phyloP scores from a whole-genome alignment of 2,329 filamentous ascomycete species.

The Hirsutella rhossiliensis region DNA sequence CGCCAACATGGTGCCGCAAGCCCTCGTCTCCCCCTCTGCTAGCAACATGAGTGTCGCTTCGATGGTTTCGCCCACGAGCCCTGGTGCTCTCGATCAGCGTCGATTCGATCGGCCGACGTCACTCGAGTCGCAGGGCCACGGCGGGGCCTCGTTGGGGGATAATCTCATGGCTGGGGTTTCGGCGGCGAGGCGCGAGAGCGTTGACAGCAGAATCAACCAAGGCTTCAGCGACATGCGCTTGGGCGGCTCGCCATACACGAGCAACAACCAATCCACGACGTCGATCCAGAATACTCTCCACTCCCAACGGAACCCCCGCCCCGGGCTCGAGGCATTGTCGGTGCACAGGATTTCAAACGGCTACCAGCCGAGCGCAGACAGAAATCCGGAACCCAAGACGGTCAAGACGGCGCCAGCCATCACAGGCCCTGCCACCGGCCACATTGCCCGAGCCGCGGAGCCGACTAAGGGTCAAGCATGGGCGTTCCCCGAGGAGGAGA shows the following conservation, averaged over 20 bases:
- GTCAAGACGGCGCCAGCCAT: conserved; percentile 63
- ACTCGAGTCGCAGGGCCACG: conserved; percentile 18
- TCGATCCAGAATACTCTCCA: conserved; percentile 62
- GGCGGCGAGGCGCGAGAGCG: conserved; percentile 57
- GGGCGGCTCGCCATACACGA: conserved; percentile 57
- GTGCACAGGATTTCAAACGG: conserved; percentile 52
- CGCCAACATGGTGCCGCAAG: conserved; percentile 35
- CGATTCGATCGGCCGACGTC: conserved; percentile 30
- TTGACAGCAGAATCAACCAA: conserved; percentile 68
- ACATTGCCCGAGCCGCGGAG: conserved; percentile 59
- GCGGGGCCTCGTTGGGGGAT: conserved; percentile 18
- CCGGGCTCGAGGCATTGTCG: conserved; percentile 37
- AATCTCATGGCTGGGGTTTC: conserved; percentile 26
- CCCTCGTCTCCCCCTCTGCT: conserved; percentile 41
- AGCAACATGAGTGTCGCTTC: conserved; percentile 55
- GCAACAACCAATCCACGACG: conserved; percentile 63
- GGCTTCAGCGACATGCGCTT: conserved; percentile 59
- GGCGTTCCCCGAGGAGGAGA: conserved; percentile 68
- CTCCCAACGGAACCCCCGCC: conserved; percentile 50
- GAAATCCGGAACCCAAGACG: conserved; percentile 43
- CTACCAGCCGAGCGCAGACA: conserved; percentile 48
- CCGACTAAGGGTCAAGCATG: conserved; percentile 75
- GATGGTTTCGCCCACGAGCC: conserved; percentile 49
- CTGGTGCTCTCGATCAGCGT: conserved; percentile 27
- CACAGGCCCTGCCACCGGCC: conserved; percentile 54